Evolutionary conservation across 352 stramenopile species (phyloP).

Genomic region (Phytophthora vignae): DNA sequence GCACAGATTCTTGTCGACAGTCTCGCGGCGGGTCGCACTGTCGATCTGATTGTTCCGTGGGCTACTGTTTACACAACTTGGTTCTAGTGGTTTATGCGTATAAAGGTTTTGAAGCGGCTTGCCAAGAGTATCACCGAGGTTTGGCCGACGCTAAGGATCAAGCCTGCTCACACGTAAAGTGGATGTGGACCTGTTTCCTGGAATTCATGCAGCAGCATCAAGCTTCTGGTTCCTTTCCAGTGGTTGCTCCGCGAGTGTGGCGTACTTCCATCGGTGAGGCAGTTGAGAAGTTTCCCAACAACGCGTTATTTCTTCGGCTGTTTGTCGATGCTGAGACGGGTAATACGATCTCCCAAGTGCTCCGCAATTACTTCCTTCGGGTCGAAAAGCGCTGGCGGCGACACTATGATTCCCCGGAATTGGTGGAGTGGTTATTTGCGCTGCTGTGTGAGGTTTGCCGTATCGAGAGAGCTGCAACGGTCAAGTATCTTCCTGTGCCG

Average conservation of each 20-base stretch:
- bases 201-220: conserved; percentile 74
- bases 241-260: conserved; percentile 65
- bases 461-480: conserved; percentile 49
- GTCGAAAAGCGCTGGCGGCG: conserved; percentile 55
- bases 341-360: conserved; percentile 76
- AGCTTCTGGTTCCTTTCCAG: conserved; percentile 34
- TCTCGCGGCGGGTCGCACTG: neutral
- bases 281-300: conserved; percentile 50
- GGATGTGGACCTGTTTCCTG: conserved; percentile 55
- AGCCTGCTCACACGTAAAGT: conserved; percentile 35
- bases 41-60: conserved; percentile 33
- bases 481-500: conserved; percentile 12
- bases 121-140: conserved; percentile 48
- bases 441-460: conserved; percentile 73
- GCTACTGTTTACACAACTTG: conserved; percentile 74
- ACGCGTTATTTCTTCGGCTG: conserved; percentile 67
- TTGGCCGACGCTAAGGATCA: conserved; percentile 22
- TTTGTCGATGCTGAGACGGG: conserved; percentile 79
- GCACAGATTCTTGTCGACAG: conserved; percentile 18
- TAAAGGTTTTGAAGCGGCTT: conserved; percentile 60
- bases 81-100: conserved; percentile 61
- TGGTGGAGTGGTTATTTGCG: conserved; percentile 81
- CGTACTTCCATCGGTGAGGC: conserved; percentile 44
- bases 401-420: conserved; percentile 66
- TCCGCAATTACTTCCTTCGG: conserved; percentile 66